phyloP scores from a whole-genome alignment of 805 yeast genomes.

The Komagataella pastoris region DNA sequence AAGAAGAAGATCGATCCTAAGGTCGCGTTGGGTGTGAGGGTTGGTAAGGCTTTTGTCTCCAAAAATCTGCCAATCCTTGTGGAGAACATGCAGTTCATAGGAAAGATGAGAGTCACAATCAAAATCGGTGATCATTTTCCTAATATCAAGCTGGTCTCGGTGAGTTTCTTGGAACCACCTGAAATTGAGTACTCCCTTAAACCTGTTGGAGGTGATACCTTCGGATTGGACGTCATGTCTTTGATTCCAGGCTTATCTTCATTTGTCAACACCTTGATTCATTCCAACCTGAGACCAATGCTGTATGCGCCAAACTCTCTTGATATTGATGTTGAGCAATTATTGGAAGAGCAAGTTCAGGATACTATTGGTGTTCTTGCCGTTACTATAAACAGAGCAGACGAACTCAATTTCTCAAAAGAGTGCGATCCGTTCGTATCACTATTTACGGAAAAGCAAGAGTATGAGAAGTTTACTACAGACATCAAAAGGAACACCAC shows the following conservation, averaged over 20 bases:
- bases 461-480: slow-evolving; percentile 25
- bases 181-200: slow-evolving; percentile 66
- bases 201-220: slow-evolving; percentile 84
- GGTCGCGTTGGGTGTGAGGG: slow-evolving; percentile 66
- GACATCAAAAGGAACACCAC: slow-evolving; percentile 41
- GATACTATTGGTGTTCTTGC: slow-evolving; percentile 64
- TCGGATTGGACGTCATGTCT: slow-evolving; percentile 77
- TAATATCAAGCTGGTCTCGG: slow-evolving; percentile 60
- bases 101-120: slow-evolving; percentile 53
- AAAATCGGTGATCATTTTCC: slow-evolving; percentile 57
- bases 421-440: slow-evolving; percentile 48
- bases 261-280: slow-evolving; percentile 57
- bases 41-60: slow-evolving; percentile 72
- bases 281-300: slow-evolving; percentile 63
- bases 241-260: slow-evolving; percentile 68
- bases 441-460: slow-evolving; percentile 28
- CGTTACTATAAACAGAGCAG: slow-evolving; percentile 43
- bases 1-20: slow-evolving; percentile 64
- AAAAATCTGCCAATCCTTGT: slow-evolving; percentile 68
- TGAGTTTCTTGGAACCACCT: slow-evolving; percentile 69
- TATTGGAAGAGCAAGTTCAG: slow-evolving; percentile 47
- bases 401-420: slow-evolving; percentile 24
- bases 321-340: slow-evolving; percentile 62
- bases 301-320: slow-evolving; percentile 72
- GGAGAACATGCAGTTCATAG: slow-evolving; percentile 68